Conservation (phyloP, 768 basidiomycete species). For the Chalciporus chontae region DNA sequence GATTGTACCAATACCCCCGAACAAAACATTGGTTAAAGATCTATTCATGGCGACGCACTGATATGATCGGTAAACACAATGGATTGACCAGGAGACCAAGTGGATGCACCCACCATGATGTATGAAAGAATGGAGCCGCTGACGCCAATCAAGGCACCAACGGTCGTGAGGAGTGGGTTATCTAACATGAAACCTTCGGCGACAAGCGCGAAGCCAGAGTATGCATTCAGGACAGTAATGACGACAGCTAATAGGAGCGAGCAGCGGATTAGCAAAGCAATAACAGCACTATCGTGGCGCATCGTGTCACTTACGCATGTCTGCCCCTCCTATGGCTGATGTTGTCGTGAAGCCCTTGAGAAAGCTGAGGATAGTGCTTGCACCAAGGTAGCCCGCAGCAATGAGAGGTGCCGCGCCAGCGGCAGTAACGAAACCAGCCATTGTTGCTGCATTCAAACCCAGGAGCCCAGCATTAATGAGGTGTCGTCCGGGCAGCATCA, state of each 20-base stretch:
- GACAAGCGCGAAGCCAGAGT: constrained; percentile 87
- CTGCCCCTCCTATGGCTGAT: constrained; percentile 89
- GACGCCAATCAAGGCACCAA: constrained; percentile 86
- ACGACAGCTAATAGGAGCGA: constrained; percentile 60
- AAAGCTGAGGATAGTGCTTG: constrained; percentile 75
- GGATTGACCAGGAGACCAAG: background rate
- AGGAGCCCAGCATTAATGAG: constrained; percentile 70
- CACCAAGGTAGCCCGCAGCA: constrained; percentile 75
- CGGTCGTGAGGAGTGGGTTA: constrained; percentile 76
- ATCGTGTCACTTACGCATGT: constrained; percentile 68
- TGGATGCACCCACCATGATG: constrained; percentile 66
- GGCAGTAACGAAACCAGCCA: constrained; percentile 74
- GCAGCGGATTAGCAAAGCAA: constrained; percentile 3
- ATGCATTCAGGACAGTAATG: constrained; percentile 87
- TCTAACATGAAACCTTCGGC: constrained; percentile 93
- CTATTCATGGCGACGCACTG: constrained; percentile 94
- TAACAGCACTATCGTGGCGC: constrained; percentile 25
- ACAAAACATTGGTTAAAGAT: constrained; percentile 79
- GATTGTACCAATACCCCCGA: constrained; percentile 74
- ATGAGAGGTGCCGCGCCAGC: constrained; percentile 67
- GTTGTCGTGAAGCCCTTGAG: constrained; percentile 85
- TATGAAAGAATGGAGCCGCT: constrained; percentile 89
- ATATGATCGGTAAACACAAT: constrained; percentile 5
- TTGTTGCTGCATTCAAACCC: constrained; percentile 64
- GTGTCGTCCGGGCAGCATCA: constrained; percentile 74